These are phyloP conservation scores for Priceomyces castillae DNA, from an alignment of 805 yeast species.

Conservation along the genomic window DNA sequence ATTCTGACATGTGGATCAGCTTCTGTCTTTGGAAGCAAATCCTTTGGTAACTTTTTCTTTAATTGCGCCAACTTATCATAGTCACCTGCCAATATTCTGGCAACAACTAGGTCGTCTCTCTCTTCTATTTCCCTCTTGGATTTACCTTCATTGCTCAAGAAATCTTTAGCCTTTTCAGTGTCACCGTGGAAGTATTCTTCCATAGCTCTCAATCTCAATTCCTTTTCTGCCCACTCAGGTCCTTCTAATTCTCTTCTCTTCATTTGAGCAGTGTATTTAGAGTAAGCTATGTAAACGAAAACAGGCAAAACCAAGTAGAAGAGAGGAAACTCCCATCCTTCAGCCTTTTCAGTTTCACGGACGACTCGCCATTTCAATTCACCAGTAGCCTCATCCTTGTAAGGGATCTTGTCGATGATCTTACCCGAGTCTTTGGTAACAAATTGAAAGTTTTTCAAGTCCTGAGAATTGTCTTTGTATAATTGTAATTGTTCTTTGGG, in stretches of 20 bases:
- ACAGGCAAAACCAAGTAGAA: constrained; percentile 74
- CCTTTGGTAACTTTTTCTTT: constrained; percentile 46
- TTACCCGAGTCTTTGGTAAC: constrained; percentile 50
- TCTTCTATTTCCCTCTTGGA: constrained; percentile 55
- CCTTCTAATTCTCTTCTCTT: constrained; percentile 40
- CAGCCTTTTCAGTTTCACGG: constrained; percentile 66
- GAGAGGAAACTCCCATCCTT: constrained; percentile 81
- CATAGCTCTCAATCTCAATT: constrained; percentile 70
- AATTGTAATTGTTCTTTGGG: constrained; percentile 53
- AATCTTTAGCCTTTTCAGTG: constrained; percentile 50
- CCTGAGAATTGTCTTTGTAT: constrained; percentile 59
- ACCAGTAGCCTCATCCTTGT: constrained; percentile 74
- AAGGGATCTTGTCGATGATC: constrained; percentile 81
- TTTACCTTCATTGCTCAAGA: constrained; percentile 51
- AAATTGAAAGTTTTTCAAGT: constrained; percentile 54
- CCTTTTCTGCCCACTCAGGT: constrained; percentile 81
- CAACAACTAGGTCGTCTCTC: constrained; percentile 76
- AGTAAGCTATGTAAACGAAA: constrained; percentile 52
- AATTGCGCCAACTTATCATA: constrained; percentile 68
- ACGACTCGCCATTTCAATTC: constrained; percentile 77
- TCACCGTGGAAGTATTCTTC: constrained; percentile 60
- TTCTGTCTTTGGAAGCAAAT: constrained; percentile 36
- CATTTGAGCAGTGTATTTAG: constrained; percentile 45
- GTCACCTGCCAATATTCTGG: constrained; percentile 79
- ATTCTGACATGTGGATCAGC: constrained; percentile 32